These are phyloP conservation scores for Mallotus nudiflorus DNA, from an alignment of 345 rosid genomes.

Conservation along the genomic window DNA sequence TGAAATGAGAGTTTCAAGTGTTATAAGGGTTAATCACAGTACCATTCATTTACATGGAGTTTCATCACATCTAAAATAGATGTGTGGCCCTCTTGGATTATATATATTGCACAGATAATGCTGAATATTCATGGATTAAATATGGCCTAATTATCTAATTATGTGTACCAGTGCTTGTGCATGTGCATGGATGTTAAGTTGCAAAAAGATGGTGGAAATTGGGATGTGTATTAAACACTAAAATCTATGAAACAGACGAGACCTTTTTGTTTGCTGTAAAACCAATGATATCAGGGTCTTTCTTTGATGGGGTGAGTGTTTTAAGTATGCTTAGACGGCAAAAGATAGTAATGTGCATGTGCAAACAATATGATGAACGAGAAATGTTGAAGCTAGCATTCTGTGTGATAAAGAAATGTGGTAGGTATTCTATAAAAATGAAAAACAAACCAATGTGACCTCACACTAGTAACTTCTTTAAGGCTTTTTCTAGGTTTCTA, in stretches of 20 bases:
- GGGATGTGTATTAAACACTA: not conserved
- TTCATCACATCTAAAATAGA: not conserved
- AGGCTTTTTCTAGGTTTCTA: not conserved
- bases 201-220: too few species aligned
- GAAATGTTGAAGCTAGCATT: too few species aligned
- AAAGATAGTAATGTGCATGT: too few species aligned
- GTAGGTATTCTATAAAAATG: too few species aligned
- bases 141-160: not conserved
- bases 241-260: not conserved
- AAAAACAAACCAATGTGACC: too few species aligned
- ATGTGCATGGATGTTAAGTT: not conserved
- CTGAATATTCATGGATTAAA: conserved; percentile 2
- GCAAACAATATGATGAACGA: too few species aligned
- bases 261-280: not conserved
- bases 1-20: not conserved
- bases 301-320: not conserved
- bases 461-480: not conserved
- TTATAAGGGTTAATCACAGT: not conserved
- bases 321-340: not conserved
- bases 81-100: not conserved
- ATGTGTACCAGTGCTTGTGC: not conserved
- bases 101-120: not conserved
- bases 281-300: not conserved
- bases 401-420: too few species aligned
- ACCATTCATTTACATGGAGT: not conserved